Base-by-base conservation (phyloP, 805 yeast genomes). In the Kuraishia piskuri region DNA sequence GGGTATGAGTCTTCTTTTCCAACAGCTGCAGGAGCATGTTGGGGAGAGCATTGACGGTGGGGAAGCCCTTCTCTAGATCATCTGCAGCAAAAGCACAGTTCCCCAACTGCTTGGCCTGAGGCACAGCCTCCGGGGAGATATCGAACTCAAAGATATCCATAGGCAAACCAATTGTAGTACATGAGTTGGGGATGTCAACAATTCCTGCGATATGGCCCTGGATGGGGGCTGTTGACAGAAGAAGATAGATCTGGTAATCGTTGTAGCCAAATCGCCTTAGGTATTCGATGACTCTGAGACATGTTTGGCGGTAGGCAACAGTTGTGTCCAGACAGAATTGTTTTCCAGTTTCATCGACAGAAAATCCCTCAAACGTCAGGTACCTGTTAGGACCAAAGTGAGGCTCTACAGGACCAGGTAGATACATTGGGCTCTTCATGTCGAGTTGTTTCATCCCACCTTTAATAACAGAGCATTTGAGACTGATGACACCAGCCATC, bases 61-160 rank as follows among this genome's bases (percentile, higher is more conserved):
- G 46, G 25, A 49, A 49, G 12, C 51, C 51, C 46, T 31, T 22
- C 10, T 31, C 46, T 2, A 49, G 46, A 31, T 49, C 51, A 36
- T 87, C 95, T 54, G 78, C 75, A 0, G 88, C 87, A 53, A 74
- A 69, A 1, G 78, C 78, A 61, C 78, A 75, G 50, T 61, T 68
- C 2, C 71, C 75, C 62, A 66, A 59, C 45, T 71, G 74, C 26
- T 52, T 53, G 36, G 61, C 63, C 14, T 26, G 56, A 9, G 59
- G 63, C 5, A 58, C 60, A 2, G 66, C 68, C 50, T 68, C 73
- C 22, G 79, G 79, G 8, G 73, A 57, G 12, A 74, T 68, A 55
- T 77, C 80, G 58, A 77, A 77, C 46, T 76, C 77, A 60, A 77
- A 77, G 40, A 76, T 76, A 56, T 77, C 81, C 71, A 75, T 73